Evolutionary conservation across 225 moss, liverwort and hornwort genomes (phyloP), one percentile per base, ranked within the genome.

Genomic region (Ulota crispa): DNA sequence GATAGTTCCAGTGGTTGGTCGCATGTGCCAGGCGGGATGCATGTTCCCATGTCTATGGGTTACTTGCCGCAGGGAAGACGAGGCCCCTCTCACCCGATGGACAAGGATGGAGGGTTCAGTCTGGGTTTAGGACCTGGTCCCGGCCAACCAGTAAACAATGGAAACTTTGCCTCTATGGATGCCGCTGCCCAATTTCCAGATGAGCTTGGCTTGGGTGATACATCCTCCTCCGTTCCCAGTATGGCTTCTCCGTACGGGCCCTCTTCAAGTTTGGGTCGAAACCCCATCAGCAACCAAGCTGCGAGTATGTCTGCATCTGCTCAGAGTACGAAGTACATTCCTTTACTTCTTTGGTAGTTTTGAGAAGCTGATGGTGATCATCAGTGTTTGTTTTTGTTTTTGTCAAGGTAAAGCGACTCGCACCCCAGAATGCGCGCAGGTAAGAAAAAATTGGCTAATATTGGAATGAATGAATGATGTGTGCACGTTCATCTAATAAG

Each of bases 161-260:
- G 93, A 70, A 82, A 88, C 65, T 99, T 91, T 31, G 83, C 89
- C 56, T 93, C 95, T 28, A 86, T 91, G 79, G 98, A 99, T 89
- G 93, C 98, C 21, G 95, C 98, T 81, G 94, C 98, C 66, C 96
- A 94, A 84, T 99, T 99, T 82, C 98, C 98, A n/a, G 98, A 99
- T 90, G 98, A 99, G 85, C 94, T 96, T 83, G 95, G 94, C 78
- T 88, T 98, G 83, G 97, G 95, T 77, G 97, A 99, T 85, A 92
- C 94, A 70, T 96, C 98, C 55, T 92, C 94, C 67, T 90, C 94
- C 73, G 86, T 91, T 61, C 84, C 93, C 32, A 93, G 88, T 78
- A 81, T 84, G 53, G 84, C 78, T 85, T 88, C 95, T 86, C 83
- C 90, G 62, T 99, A 91, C 65, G 86, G 94, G 30, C 68, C 80